Percentiles rank a stretch among this genome's conserved stretches.
Evolutionary conservation across 108 stramenopile genomes (phyloP).

Genomic region (Fragilaria crotonensis): DNA sequence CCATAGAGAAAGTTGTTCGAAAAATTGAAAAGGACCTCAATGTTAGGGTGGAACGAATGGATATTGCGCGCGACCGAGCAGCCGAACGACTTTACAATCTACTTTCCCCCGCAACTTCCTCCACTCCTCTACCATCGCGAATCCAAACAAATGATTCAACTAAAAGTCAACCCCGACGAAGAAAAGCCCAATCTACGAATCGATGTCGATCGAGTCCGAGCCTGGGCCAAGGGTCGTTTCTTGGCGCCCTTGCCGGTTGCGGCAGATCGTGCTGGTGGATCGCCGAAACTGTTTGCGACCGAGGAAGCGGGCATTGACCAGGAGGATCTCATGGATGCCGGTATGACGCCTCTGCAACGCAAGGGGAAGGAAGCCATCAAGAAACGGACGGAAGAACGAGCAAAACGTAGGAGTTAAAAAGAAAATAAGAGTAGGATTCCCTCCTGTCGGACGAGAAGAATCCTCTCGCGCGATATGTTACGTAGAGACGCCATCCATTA

Average conservation of each 20-base stretch:
- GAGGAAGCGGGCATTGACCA: constrained; percentile 57
- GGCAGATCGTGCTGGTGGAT: constrained; percentile 13
- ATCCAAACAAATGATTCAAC: constrained; percentile 46
- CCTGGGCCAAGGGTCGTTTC: constrained; percentile 69
- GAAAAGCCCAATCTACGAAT: constrained; percentile 1
- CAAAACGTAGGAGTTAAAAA: neutral
- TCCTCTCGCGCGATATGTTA: neutral
- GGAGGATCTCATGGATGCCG: constrained; percentile 49
- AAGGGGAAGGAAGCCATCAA: constrained; percentile 73
- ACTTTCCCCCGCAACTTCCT: constrained; percentile 32
- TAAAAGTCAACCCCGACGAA: constrained; percentile 1
- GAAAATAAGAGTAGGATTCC: constrained; percentile 2
- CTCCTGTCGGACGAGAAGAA: neutral
- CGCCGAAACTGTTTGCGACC: constrained; percentile 19
- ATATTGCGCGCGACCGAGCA: constrained; percentile 40
- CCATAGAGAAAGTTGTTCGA: constrained; percentile 52
- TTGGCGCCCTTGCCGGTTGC: constrained; percentile 25
- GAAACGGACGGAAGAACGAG: constrained; percentile 46
- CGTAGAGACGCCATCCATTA: neutral
- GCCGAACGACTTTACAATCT: constrained; percentile 47
- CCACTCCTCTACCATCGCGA: constrained; percentile 70
- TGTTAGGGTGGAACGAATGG: constrained; percentile 57
- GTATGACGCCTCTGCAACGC: constrained; percentile 51
- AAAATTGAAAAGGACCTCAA: constrained; percentile 52
- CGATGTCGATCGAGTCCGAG: constrained; percentile 44